Percentiles rank a stretch among this genome's conserved stretches.
Conservation (phyloP, 2,329 filamentous ascomycete species). For the Botrytis fragariae region DNA sequence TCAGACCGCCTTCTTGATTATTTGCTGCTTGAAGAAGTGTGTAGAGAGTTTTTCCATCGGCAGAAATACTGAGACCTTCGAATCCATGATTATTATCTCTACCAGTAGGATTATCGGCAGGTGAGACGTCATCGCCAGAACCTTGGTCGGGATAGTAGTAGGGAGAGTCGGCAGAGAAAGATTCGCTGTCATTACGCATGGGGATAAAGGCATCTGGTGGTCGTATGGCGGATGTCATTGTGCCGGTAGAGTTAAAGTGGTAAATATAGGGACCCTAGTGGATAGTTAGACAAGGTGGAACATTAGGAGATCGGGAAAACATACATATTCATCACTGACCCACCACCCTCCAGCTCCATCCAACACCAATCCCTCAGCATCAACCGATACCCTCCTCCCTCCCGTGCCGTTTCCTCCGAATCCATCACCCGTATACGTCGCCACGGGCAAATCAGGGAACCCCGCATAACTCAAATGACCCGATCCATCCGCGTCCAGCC, state of each 20-base stretch:
- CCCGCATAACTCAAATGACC: constrained; percentile 54
- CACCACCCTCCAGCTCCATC: constrained; percentile 61
- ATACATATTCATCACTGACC: constrained; percentile 58
- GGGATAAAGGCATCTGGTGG: constrained; percentile 65
- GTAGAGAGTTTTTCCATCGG: constrained; percentile 62
- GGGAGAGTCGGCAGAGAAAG: constrained; percentile 63
- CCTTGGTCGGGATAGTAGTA: constrained; percentile 52
- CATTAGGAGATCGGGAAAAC: background rate
- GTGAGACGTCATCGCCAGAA: constrained; percentile 47
- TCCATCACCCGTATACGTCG: constrained; percentile 64
- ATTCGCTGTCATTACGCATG: constrained; percentile 56
- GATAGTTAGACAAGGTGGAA: background rate
- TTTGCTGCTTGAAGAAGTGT: constrained; percentile 64
- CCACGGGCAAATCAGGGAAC: constrained; percentile 60
- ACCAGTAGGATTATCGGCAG: constrained; percentile 58
- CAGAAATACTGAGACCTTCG: constrained; percentile 63
- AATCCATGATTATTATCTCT: constrained; percentile 74
- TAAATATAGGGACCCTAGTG: constrained; percentile 62
- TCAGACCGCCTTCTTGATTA: constrained; percentile 58
- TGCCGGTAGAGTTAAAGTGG: constrained; percentile 57
- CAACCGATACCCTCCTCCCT: constrained; percentile 58
- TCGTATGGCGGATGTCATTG: constrained; percentile 61
- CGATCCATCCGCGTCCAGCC: constrained; percentile 58
- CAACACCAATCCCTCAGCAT: constrained; percentile 65
- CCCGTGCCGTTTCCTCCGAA: constrained; percentile 61